Conservation (phyloP, 2,329 filamentous ascomycete species). For the Aspergillus arachidicola region DNA sequence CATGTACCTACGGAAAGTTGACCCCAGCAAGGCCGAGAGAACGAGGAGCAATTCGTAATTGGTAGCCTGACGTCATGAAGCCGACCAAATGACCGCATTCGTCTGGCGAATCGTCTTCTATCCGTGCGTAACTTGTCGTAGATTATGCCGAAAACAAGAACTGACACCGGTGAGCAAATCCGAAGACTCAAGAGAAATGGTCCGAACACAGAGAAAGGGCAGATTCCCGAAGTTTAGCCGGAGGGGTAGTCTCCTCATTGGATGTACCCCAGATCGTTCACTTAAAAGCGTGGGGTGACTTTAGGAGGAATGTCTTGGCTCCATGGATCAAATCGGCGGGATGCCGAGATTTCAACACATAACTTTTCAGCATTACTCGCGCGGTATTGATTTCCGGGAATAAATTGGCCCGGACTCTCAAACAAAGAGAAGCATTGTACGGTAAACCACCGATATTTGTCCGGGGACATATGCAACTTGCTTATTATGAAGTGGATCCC, state of each 20-base stretch:
- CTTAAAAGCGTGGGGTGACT: background rate
- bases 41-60: background rate
- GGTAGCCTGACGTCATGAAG: background rate
- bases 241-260: background rate
- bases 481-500: background rate
- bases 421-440: background rate
- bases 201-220: background rate
- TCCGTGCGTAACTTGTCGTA: background rate
- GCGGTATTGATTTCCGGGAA: background rate
- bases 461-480: background rate
- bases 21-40: background rate
- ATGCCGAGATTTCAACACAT: background rate
- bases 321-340: background rate
- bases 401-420: background rate
- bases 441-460: background rate
- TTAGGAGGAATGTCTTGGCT: background rate
- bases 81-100: background rate
- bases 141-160: background rate
- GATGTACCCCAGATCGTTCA: background rate
- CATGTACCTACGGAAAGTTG: background rate
- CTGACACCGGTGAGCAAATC: background rate
- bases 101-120: background rate
- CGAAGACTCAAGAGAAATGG: background rate
- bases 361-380: background rate
- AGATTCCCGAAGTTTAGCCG: background rate